Evolutionary conservation across 2,329 filamentous ascomycete genomes (phyloP).

Genomic region (Acephala macrosclerotiorum): DNA sequence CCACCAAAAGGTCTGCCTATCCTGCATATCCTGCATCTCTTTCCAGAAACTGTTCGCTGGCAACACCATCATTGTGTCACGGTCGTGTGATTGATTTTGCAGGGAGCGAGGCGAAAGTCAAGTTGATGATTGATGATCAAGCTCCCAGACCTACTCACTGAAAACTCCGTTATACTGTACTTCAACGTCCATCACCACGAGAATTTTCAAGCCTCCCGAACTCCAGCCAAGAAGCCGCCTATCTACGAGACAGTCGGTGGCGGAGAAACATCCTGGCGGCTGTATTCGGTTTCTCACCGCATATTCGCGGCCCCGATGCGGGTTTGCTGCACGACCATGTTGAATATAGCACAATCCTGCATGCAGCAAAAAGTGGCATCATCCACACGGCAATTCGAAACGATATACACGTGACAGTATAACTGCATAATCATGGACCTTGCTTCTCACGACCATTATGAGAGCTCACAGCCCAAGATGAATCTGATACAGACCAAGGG

Average conservation of each 20-base stretch:
- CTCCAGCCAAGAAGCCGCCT: neutral
- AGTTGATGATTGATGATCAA: neutral
- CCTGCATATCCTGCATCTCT: neutral
- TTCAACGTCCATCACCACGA: neutral
- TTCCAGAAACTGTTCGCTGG: neutral
- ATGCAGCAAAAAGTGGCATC: slow-evolving; percentile 2
- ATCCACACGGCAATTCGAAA: neutral
- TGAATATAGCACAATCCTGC: neutral
- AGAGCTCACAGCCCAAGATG: slow-evolving; percentile 1
- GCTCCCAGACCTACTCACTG: neutral
- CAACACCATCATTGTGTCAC: neutral
- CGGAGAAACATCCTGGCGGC: slow-evolving; percentile 1
- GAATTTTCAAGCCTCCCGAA: neutral
- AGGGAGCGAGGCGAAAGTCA: neutral
- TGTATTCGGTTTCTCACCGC: neutral
- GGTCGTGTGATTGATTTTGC: neutral
- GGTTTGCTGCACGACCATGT: slow-evolving; percentile 1
- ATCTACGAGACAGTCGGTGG: neutral
- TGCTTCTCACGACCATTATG: neutral
- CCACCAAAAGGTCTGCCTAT: no score
- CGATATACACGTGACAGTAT: slow-evolving; percentile 3
- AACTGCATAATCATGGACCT: neutral
- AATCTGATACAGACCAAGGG: slow-evolving; percentile 29
- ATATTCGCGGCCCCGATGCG: neutral
- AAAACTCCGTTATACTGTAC: neutral